Evolutionary conservation across 176 grass and related monocot genomes (phyloP), one percentile per base, ranked within the genome.

Genomic region (Neostapfia colusana): DNA sequence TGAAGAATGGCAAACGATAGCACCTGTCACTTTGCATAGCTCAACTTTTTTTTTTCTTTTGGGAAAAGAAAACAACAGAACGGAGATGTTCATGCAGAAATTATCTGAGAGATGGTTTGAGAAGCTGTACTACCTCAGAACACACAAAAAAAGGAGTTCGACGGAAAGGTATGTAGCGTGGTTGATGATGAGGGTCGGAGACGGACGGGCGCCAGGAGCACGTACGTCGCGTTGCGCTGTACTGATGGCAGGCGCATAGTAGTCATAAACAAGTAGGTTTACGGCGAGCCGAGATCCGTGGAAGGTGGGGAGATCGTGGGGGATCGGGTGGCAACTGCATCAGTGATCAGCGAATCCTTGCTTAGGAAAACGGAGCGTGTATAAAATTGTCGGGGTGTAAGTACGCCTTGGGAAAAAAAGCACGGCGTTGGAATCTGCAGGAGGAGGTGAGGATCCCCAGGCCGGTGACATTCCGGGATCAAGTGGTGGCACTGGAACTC

Each of bases 381-480:
- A 25, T 25, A 57, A 63, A 53, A 87, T 61, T 55, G 31, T 5
- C 16, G 49, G 18, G 3, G 31, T 31, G 41, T 57, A 51, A 40
- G 76, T 63, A 79, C 72, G 7, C 80, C 23, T 31, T 82, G 42
- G 73, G 67, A 56, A 76, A 76, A 59, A 45, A 70, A 70, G 23
- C 15, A 44, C 25, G 57, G 48, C 8, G 0, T 48, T 44, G 79
- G 42, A 67, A 34, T 88, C 18, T 73, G 41, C 25, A 31, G 54
- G 31, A 36, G 81, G 75, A 84, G 75, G 63, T 75, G 81, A 67
- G 54, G 86, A 84, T 88, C 81, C 86, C 76, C 24, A 58, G 51
- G 86, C 62, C 10, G 56, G 75, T 73, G 67, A 88, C 81, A 84
- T 84, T 88, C 86, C 70, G 69, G 64, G 55, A 56, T 23, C 51